These are phyloP conservation scores for Aspergillus alliaceus DNA, from an alignment of 2,329 filamentous ascomycete species.

Conservation along the genomic window DNA sequence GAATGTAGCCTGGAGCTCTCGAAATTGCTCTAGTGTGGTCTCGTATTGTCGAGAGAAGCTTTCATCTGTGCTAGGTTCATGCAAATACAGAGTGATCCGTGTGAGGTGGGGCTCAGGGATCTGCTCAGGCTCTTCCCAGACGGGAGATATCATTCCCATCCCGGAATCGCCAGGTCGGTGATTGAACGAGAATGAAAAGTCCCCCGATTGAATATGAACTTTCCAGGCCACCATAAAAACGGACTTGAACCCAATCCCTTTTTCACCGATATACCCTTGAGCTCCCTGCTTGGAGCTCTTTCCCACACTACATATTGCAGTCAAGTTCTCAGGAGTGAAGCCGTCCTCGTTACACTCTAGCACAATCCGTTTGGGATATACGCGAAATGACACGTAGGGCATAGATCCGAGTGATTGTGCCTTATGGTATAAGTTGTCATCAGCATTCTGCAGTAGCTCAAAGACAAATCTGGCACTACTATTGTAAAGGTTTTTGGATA, in stretches of 20 bases:
- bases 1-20: constrained; percentile 39
- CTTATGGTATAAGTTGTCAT: constrained; percentile 37
- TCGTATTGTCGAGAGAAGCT: constrained; percentile 21
- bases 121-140: constrained; percentile 17
- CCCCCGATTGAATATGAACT: constrained; percentile 42
- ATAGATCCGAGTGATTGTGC: constrained; percentile 2
- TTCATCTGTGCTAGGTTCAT: constrained; percentile 19
- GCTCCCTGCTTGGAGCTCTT: constrained; percentile 33
- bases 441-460: constrained; percentile 45
- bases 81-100: constrained; percentile 38
- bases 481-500: constrained; percentile 21
- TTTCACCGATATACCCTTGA: constrained; percentile 33
- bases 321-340: constrained; percentile 36
- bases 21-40: constrained; percentile 9
- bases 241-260: constrained; percentile 40
- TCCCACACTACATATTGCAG: constrained; percentile 41
- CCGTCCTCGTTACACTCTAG: constrained; percentile 49
- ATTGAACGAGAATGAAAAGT: constrained; percentile 39
- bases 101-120: constrained; percentile 22
- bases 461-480: constrained; percentile 27
- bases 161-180: constrained; percentile 40
- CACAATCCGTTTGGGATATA: constrained; percentile 31
- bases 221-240: constrained; percentile 36
- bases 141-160: constrained; percentile 54
- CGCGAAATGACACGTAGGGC: constrained; percentile 24